Base-by-base conservation (phyloP, 495 filamentous ascomycete genomes). In the Penicillium longicatenatum region DNA sequence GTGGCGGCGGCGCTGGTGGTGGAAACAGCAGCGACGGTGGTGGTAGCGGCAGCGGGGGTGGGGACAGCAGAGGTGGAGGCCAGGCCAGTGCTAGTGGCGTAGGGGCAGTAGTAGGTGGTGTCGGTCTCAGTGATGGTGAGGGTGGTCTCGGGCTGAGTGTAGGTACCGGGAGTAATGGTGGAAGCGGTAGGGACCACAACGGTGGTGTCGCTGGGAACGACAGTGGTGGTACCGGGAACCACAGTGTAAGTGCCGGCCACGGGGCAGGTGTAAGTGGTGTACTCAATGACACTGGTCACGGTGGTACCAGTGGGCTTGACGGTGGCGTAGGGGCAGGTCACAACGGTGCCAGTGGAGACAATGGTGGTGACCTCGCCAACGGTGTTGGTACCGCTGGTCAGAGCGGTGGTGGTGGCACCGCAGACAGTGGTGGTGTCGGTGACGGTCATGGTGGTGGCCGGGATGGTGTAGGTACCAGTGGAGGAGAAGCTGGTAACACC, bases 241-340 rank as follows among this genome's bases (percentile, higher is more conserved):
- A 93, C 87, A 69, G 86, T 91, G 80, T 93, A 93, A 54, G 88
- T 92, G 72, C 89, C 89, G 69, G 89, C 79, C 42, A 77, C 77
- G 63, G 90, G 88, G 87, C 89, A 92, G 64, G 87, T 83, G 71
- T 88, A 92, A 65, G 87, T 89, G 65, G 86, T 89, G 64, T 81
- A 86, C 74, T 81, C 80, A 67, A 89, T 82, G 66, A 89, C 75
- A 77, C 82, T 90, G 78, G 85, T 90, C 44, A 81, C 83, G 39
- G 86, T 85, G 63, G 80, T 81, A 64, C 78, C 81, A 53, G 67
- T 66, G 69, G 77, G 75, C 68, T 83, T 87, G 66, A 86, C 84
- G 52, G 86, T 87, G 60, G 88, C 89, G 61, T 86, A 85, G 35
- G 89, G 89, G 83, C 87, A 91, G 62, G 82, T 81, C 43, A 92